Evolutionary conservation across 1,139 yeast genomes (phyloP), one percentile per base, ranked within the genome.

Genomic region (Barnettozyma hawaiiensis): DNA sequence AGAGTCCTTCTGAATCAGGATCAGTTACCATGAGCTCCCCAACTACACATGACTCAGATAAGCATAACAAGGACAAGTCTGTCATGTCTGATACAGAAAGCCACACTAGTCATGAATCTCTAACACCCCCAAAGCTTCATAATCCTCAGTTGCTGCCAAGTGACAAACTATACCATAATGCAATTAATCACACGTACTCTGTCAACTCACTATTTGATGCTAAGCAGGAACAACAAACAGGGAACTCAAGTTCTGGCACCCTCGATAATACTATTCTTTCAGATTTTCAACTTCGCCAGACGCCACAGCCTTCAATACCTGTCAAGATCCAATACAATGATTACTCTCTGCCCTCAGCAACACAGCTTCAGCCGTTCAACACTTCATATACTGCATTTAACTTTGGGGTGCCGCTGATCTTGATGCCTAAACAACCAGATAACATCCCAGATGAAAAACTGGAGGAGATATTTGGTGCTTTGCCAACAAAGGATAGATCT

Each of bases 401-500:
- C 31, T 46, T 49, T 26, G 52, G 53, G 4, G 42, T 52, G 5
- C 57, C 58, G 0, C 50, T 52, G 34, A 53, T 53, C 14, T 32
- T 53, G 21, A 44, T 53, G 35, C 54, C 53, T 8, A 52, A 51
- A 34, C 50, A 47, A 31, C 49, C 54, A 11, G 52, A 51, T 24
- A 42, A 48, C 21, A 47, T 51, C 4, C 50, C 57, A 15, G 46
- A 43, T 28, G 45, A 50, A 41, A 51, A 51, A 19, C 31, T 49
- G 20, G 54, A 55, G n/a, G 55, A 55, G 12, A 53, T 63, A 2
- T 48, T 59, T 8, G 44, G 50, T 12, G 55, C 54, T 12, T 49
- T 64, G 31, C 69, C 70, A 10, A 46, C 73, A 2, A 66, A 63
- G 41, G 73, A 70, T 45, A 65, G 79, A 45, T 75, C 79, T 0